A percentile compares a stretch with the other conserved stretches of the same genome.
These are phyloP conservation scores for Chondrostereum purpureum DNA, from an alignment of 1,284 basidiomycete genomes.

Conservation along the genomic window DNA sequence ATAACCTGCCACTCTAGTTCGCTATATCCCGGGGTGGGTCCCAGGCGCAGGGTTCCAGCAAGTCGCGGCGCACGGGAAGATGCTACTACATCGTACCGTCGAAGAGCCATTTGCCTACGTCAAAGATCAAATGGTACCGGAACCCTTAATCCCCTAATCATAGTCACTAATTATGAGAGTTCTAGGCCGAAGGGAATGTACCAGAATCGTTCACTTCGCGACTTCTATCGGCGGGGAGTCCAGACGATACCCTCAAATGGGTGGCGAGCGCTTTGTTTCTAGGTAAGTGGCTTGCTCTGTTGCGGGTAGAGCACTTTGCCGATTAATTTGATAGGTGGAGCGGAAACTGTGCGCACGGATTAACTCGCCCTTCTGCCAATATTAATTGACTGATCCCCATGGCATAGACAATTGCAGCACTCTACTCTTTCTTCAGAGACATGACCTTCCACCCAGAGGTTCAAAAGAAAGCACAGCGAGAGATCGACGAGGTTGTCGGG, in stretches of 20 bases:
- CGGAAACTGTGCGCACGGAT: neutral
- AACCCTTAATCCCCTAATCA: neutral
- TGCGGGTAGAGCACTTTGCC: neutral
- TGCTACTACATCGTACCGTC: neutral
- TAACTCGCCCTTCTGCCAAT: neutral
- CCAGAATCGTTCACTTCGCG: neutral
- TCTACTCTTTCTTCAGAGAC: neutral
- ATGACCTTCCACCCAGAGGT: neutral
- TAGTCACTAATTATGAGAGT: neutral
- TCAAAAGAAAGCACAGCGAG: neutral
- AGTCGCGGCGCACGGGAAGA: neutral
- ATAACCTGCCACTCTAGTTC: neutral
- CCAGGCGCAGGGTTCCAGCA: neutral
- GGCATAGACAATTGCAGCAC: neutral
- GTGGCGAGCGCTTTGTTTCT: neutral
- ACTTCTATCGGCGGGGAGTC: neutral
- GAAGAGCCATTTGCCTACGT: constrained; percentile 1
- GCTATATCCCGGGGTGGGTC: neutral
- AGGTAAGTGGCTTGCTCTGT: neutral
- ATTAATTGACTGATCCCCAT: neutral
- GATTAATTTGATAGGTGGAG: neutral
- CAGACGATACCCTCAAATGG: neutral
- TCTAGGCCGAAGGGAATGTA: neutral
- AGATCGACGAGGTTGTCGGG: constrained; percentile 2
- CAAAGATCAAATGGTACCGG: neutral